Evolutionary conservation across 139 green algal species (phyloP), one percentile per base, ranked within the genome.

Genomic region (Monoraphidium neglectum): DNA sequence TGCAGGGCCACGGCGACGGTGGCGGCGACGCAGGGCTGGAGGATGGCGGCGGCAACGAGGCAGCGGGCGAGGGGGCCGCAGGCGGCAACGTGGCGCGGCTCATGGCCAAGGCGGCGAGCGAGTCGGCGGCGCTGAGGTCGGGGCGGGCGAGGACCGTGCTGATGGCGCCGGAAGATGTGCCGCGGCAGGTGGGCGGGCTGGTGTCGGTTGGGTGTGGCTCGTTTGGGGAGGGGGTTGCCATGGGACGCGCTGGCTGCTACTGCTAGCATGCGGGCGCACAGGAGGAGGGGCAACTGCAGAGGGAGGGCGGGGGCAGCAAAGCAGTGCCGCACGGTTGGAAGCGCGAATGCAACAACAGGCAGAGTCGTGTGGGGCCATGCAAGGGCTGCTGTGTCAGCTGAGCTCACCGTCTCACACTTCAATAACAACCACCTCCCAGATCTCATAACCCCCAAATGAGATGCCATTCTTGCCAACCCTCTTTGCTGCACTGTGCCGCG

Each of bases 81-180:
- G 53, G 64, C 65, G 40, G 74, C 74, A 12, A 71, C 67, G 84
- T 72, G 60, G 33, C 30, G 43, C 66, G 84, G 54, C 72, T 83
- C n/a, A 68, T 94, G 36, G 85, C 67, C 0, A 77, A 85, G 60
- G 63, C 77, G 37, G 72, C 83, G 23, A 61, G 66, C 46, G 40
- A 74, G 32, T 80, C 86, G 15, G 43, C 76, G 61, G 83, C 79
- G 36, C 56, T 68, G 1, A 67, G 74, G 21, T 51, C 59, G 16
- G 43, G 54, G 1, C 26, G 76, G 36, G 57, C 62, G 6, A 38
- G 43, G 0, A 70, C 87, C 15, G 43, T 79, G 38, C 85, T 93
- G 16, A 37, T 94, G 79, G 78, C 88, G 37, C 67, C 76, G 30
- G 57, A 81, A 4, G 61, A 93, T 32, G 78, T 95, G 72, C 89